Conservation (phyloP, 805 yeast species). For the Suhomyces vadensis region DNA sequence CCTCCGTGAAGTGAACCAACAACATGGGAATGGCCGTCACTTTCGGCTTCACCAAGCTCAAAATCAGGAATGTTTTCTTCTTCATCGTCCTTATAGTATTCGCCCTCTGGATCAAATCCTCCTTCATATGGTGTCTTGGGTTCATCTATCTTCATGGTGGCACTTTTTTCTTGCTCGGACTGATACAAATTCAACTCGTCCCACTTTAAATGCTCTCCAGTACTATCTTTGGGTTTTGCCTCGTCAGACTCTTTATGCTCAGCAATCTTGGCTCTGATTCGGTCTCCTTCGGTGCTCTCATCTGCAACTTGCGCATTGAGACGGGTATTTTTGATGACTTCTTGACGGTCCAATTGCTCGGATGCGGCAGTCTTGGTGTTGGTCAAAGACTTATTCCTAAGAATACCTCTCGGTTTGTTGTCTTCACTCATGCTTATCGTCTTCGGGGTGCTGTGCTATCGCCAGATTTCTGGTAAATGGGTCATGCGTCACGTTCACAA, state of each 20-base stretch:
- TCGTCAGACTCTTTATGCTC: conserved; percentile 13
- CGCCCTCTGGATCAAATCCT: conserved; percentile 79
- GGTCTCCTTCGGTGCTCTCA: conserved; percentile 43
- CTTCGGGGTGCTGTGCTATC: no score
- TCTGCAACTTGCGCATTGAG: conserved; percentile 60
- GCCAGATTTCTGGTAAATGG: not conserved
- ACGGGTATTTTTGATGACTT: conserved; percentile 78
- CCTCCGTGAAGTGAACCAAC: conserved; percentile 43
- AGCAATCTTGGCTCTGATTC: conserved; percentile 47
- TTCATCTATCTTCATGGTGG: conserved; percentile 85
- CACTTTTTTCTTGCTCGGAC: conserved; percentile 69
- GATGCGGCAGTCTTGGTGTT: conserved; percentile 14
- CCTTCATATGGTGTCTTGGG: conserved; percentile 96
- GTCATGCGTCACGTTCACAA: not conserved
- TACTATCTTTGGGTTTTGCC: conserved; percentile 2
- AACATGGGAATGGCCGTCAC: conserved; percentile 27
- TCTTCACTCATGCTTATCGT: not conserved
- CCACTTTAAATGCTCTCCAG: conserved; percentile 64
- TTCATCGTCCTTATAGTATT: conserved; percentile 60
- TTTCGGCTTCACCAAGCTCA: conserved; percentile 58
- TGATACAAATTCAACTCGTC: conserved; percentile 74
- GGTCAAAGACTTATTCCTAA: conserved; percentile 49
- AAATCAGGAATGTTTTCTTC: conserved; percentile 49
- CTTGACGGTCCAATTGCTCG: conserved; percentile 56
- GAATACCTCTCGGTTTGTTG: conserved; percentile 43